Base-by-base conservation (phyloP, 192 early-diverging fungal genomes). In the Backusella parvicylindrica region DNA sequence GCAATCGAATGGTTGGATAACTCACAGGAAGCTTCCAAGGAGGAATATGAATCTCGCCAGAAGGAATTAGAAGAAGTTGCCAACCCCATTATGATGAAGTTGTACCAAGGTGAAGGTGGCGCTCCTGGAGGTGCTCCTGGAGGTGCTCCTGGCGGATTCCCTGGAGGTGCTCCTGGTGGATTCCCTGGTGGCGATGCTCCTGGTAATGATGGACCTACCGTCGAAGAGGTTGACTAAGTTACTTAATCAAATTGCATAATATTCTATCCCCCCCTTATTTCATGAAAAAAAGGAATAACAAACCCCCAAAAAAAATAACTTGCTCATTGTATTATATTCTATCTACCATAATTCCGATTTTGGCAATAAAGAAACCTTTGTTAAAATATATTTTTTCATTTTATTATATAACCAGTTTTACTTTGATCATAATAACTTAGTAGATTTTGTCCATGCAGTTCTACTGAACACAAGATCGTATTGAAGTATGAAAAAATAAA, bases 31-130 rank as follows among this genome's bases (percentile, higher is more conserved):
- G 97, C 92, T 23, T 89, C 91, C 50, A 97, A 96, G 87, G 95
- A 97, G 81, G 97, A 98, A 90, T 98, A 93, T 81, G 95, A 97
- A 82, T 75, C 87, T 78, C 89, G 87, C 74, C 93, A 95, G 87
- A 97, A 97, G 89, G 91, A 96, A 80, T 91, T 99, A 71, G 95
- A 97, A 89, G 87, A 89, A 77, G 74, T 93, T 72, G 95, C 95
- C 79, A 95, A 97, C 88, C 96, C 96, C 71, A 97, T 99, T 89
- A 98, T 98, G 93, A 92, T 87, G 83, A 95, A 93, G 87, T 81
- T 99, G 79, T 99, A 99, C 88, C 33, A 75, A 66, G 89, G 92
- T 82, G 86, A 81, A 73, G 90, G 82, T 56, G 70, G 70, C 56
- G 95, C 87, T 85, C 84, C 79, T 77, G 64, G 40, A 3, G 74